Conservation (phyloP, 179 eudicot genomes). For the Amaranthus tricolor region DNA sequence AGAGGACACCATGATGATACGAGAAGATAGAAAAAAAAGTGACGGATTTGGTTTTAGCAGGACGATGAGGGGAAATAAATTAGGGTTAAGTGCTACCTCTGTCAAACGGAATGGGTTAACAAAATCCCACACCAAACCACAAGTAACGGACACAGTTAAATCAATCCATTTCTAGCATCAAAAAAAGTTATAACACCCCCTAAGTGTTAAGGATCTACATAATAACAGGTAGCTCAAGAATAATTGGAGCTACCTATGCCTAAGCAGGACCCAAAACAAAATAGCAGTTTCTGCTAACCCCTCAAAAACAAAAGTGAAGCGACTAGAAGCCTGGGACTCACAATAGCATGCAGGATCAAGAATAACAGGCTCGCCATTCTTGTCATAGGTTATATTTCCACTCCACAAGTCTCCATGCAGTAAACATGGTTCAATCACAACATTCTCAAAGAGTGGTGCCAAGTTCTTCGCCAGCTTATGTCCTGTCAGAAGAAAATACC, state of each 20-base stretch:
- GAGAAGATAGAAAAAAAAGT: no score
- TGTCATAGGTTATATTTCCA: constrained; percentile 87
- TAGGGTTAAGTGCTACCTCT: no score
- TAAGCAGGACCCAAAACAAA: background rate
- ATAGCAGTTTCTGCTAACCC: background rate
- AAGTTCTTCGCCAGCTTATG: constrained; percentile 72
- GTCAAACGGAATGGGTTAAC: no score
- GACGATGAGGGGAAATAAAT: no score
- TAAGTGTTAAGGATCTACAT: background rate
- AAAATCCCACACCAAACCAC: no score
- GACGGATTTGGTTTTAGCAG: no score
- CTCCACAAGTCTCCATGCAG: constrained; percentile 98
- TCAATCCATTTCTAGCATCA: no score
- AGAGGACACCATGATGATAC: no score
- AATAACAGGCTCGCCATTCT: constrained; percentile 85
- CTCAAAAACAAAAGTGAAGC: constrained; percentile 6
- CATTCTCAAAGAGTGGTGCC: constrained; percentile 63
- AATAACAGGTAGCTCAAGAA: background rate
- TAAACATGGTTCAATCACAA: constrained; percentile 82
- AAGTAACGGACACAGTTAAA: no score
- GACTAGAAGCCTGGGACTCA: constrained; percentile 44
- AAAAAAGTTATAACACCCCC: background rate
- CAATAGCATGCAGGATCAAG: constrained; percentile 99
- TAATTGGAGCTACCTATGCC: background rate
- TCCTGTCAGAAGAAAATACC: constrained; percentile 42